Base-by-base conservation (phyloP, 768 basidiomycete genomes). In the Guyanaporus albipodus region DNA sequence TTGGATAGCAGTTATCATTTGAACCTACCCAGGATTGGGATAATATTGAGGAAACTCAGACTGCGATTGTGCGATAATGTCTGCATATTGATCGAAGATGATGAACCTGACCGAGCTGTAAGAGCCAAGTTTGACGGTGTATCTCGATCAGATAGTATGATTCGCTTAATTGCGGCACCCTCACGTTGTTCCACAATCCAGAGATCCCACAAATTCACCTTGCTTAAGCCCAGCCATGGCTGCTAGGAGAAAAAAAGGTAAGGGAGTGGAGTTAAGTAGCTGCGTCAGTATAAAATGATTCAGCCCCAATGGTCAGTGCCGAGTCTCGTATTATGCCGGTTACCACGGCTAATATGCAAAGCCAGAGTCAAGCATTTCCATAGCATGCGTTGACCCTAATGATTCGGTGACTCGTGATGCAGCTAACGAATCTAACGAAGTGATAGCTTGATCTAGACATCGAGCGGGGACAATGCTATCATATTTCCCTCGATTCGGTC, bases 171-270 rank as follows among this genome's bases (percentile, higher is more conserved):
- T n/a, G n/a, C 32, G 29, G 24, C 24, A 42, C 27, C 70, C 88
- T 63, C 58, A 93, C 91, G 93, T 96, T 39, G 93, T 96, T 32
- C 93, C 93, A 61, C 93, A 95, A 67, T 96, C 93, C 49, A 96
- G 74, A 40, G 91, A 90, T 45, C 91, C 93, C 35, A 96, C 84
- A 65, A 95, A 92, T 62, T 92, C 83, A 49, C 82, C 83, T 57
- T 79, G 76, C 58, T 78, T 82, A 42, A 75, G 68, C 36, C 42
- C 38, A 14, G 60, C 36, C 72, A 75, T 73, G 48, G 22, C 28
- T 8, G 48, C 38, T 21, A 4, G 21, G 33, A 34, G 1, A 21
- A 50, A 39, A 3, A 18, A 48, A 22, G 9, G 10, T 26, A 26
- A 19, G 39, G 34, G 35, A 26, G 22, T 53, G 59, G 14, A 47